These are phyloP conservation scores for Deinandra increscens DNA, from an alignment of 129 eudicot species.

Conservation along the genomic window DNA sequence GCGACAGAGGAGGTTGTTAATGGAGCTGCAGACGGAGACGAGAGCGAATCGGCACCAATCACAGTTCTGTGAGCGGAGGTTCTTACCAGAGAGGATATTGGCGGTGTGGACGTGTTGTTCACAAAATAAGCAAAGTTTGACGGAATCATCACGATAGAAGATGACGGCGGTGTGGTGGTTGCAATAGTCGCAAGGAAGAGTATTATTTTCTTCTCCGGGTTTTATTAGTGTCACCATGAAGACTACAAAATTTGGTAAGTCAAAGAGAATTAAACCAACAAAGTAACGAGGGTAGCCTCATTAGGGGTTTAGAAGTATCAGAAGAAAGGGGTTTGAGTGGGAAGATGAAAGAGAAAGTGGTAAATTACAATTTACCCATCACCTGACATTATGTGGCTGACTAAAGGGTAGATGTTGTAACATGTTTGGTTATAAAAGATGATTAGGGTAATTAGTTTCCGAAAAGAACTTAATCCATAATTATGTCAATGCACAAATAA, in stretches of 20 bases:
- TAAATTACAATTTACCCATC: no score
- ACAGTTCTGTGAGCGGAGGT: constrained; percentile 79
- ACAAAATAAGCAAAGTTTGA: constrained; percentile 77
- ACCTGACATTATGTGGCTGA: no score
- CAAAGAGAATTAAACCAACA: not conserved
- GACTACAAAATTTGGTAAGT: not conserved
- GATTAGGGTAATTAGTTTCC: no score
- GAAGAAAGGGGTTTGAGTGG: no score
- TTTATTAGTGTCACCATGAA: constrained; percentile 18
- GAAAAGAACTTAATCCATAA: no score
- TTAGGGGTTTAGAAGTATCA: no score
- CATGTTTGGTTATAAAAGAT: no score
- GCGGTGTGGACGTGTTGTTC: constrained; percentile 90
- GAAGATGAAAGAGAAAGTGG: no score
- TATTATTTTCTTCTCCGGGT: not conserved
- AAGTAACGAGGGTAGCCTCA: constrained; percentile 16
- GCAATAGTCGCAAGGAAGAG: constrained; percentile 62
- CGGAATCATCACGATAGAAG: constrained; percentile 82
- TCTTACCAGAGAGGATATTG: constrained; percentile 76
- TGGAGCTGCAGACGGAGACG: constrained; percentile 46
- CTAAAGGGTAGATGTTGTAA: no score
- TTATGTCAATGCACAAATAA: no score
- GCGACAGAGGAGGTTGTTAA: constrained; percentile 63
- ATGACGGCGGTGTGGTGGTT: constrained; percentile 50
- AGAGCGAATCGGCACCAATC: constrained; percentile 63